Evolutionary conservation across 2,329 filamentous ascomycete genomes (phyloP), one percentile per base, ranked within the genome.

Genomic region (Fusarium burgessii): DNA sequence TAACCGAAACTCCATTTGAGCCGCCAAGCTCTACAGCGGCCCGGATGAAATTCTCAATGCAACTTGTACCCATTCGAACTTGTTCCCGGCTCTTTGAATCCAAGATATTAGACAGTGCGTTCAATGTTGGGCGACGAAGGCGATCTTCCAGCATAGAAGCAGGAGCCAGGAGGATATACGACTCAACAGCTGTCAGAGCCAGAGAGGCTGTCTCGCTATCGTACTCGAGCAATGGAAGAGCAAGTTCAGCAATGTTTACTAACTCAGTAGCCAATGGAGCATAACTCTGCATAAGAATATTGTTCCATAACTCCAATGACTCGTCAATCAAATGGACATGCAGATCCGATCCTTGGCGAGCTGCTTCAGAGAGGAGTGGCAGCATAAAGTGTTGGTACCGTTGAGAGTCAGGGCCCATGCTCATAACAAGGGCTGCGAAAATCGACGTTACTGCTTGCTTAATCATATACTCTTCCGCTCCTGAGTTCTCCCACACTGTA

Each of bases 381-480:
- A 97, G 83, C 73, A 98, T 92, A 56, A 95, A 85, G 18, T 86
- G 81, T 70, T 98, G 94, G 74, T 97, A 97, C 20, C 90, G 87
- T 67, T 91, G 87, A 7, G 94, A 96, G 13, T 92, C 88, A 15
- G 88, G 86, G 64, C 92, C 93, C 89, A 98, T 93, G 3, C 95
- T 92, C 77, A 90, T 90, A n/a, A 97, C 93, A 17, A 99, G 85
- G 4, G 94, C 91, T 3, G 93, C 87, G 55, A 98, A 89, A 41
- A 98, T 92, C 5, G 92, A 93, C 62, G 98, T 87, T 56, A 98
- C 94, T 2, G 94, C 91, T 81, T 98, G 95, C 80, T 98, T 98
- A 85, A 98, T 92, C 80, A 98, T 89, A 81, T 94, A 93, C 76
- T 96, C 93, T 66, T 97, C 92, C 4, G 84, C 81, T 1, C 91